These are phyloP conservation scores for Asparagopsis taxiformis DNA, from an alignment of 31 red algal species.

Conservation along the genomic window DNA sequence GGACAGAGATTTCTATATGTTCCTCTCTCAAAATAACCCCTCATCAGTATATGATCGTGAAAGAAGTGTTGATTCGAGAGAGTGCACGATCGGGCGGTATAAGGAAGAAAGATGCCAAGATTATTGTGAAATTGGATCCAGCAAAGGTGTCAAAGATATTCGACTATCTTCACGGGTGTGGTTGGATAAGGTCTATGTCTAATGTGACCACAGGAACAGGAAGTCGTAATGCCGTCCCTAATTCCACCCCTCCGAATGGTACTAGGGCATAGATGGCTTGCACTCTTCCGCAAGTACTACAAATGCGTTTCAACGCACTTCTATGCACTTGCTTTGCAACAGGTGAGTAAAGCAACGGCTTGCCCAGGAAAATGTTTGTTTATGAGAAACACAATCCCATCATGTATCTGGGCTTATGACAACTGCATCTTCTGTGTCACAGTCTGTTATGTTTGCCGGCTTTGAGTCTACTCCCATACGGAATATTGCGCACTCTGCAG, in stretches of 20 bases:
- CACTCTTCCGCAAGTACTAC: no score
- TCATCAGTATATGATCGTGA: slow-evolving; percentile 93
- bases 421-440: no score
- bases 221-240: not conserved
- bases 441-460: no score
- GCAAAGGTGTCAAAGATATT: slow-evolving; percentile 72
- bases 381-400: no score
- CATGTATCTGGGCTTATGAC: no score
- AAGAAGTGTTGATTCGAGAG: slow-evolving; percentile 92
- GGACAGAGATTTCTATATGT: slow-evolving; percentile 76
- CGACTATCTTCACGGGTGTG: slow-evolving; percentile 70
- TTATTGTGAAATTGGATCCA: slow-evolving; percentile 59
- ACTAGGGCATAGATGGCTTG: no score
- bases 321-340: no score
- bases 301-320: no score
- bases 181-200: slow-evolving; percentile 56
- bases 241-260: slow-evolving; percentile 2
- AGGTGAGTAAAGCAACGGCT: no score
- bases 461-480: no score
- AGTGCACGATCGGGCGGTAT: slow-evolving; percentile 61
- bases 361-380: no score
- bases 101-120: slow-evolving; percentile 83
- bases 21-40: slow-evolving; percentile 71
- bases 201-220: not conserved
- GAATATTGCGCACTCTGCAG: no score